Conservation (phyloP, 1,139 yeast species). For the Wickerhamomyces sp. region DNA sequence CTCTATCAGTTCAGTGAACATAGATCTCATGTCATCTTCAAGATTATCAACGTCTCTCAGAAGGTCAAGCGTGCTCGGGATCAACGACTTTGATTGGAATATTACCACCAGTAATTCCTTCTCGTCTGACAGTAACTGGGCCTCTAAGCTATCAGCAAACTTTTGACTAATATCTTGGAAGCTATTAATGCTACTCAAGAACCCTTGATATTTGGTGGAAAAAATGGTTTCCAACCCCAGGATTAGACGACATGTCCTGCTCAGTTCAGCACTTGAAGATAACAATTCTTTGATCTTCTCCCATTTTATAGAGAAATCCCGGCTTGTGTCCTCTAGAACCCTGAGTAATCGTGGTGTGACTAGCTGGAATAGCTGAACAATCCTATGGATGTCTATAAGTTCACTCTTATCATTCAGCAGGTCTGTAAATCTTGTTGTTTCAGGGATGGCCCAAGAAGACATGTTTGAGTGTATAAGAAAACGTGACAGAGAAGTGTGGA, state of each 20-base stretch:
- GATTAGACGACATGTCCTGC: neutral
- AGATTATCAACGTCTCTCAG: slow-evolving; percentile 11
- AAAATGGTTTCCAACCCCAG: slow-evolving; percentile 5
- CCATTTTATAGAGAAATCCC: slow-evolving; percentile 4
- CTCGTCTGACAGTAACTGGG: slow-evolving; percentile 7
- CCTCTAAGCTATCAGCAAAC: slow-evolving; percentile 8
- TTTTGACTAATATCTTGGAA: slow-evolving; percentile 8
- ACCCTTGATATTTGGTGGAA: slow-evolving; percentile 3
- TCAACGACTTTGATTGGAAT: slow-evolving; percentile 4
- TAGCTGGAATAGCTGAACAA: slow-evolving; percentile 10
- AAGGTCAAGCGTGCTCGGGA: slow-evolving; percentile 7
- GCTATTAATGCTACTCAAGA: slow-evolving; percentile 3
- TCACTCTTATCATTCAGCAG: slow-evolving; percentile 9
- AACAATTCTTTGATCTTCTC: slow-evolving; percentile 1
- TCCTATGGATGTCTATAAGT: slow-evolving; percentile 8
- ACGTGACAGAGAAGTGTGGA: neutral
- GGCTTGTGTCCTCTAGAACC: neutral
- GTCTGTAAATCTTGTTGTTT: slow-evolving; percentile 1
- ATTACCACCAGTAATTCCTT: slow-evolving; percentile 8
- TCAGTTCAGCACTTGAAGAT: neutral
- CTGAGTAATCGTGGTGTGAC: slow-evolving; percentile 9
- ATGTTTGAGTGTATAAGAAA: neutral
- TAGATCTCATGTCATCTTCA: slow-evolving; percentile 8
- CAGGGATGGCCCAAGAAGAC: no score
- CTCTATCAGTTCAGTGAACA: slow-evolving; percentile 6